A percentile compares a stretch with the other conserved stretches of the same genome.
phyloP scores from a whole-genome alignment of 1,284 basidiomycete species.

The Mycena sp. region DNA sequence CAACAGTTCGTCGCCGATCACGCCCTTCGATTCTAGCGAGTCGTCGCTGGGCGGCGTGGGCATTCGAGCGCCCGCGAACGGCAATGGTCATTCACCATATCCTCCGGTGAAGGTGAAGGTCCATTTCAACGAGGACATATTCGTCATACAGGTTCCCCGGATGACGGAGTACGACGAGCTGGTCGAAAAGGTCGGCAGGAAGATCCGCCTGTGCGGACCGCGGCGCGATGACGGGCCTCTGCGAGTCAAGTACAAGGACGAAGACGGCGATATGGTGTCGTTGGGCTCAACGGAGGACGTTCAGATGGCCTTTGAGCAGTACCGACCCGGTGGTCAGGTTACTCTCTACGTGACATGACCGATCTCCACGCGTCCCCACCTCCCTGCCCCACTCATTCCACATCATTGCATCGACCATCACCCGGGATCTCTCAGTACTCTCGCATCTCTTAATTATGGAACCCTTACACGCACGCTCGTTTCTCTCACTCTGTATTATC shows the following conservation, averaged over 20 bases:
- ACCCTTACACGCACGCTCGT: conserved; percentile 28
- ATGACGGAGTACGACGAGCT: conserved; percentile 83
- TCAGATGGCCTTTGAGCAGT: conserved; percentile 88
- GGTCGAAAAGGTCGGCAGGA: conserved; percentile 90
- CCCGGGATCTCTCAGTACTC: conserved; percentile 10
- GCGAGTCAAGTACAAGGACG: conserved; percentile 89
- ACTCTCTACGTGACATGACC: conserved; percentile 76
- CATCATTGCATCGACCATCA: conserved; percentile 30
- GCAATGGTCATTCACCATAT: conserved; percentile 29
- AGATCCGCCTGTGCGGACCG: conserved; percentile 89
- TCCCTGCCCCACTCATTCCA: conserved; percentile 26
- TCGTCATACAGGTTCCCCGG: conserved; percentile 89
- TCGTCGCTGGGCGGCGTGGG: conserved; percentile 68
- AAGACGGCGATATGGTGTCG: conserved; percentile 90
- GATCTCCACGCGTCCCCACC: conserved; percentile 19
- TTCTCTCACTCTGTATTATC: conserved; percentile 31
- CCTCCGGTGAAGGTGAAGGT: conserved; percentile 86
- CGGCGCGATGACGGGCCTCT: conserved; percentile 78
- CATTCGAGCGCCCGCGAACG: conserved; percentile 49
- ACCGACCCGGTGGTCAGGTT: conserved; percentile 77
- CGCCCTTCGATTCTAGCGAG: conserved; percentile 87
- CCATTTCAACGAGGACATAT: conserved; percentile 89
- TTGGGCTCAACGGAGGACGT: conserved; percentile 90
- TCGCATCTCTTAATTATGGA: conserved; percentile 33
- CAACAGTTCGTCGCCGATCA: conserved; percentile 82